Percentiles rank a stretch among this genome's conserved stretches.
Evolutionary conservation across 768 basidiomycete genomes (phyloP).

Genomic region (Megacollybia marginata): DNA sequence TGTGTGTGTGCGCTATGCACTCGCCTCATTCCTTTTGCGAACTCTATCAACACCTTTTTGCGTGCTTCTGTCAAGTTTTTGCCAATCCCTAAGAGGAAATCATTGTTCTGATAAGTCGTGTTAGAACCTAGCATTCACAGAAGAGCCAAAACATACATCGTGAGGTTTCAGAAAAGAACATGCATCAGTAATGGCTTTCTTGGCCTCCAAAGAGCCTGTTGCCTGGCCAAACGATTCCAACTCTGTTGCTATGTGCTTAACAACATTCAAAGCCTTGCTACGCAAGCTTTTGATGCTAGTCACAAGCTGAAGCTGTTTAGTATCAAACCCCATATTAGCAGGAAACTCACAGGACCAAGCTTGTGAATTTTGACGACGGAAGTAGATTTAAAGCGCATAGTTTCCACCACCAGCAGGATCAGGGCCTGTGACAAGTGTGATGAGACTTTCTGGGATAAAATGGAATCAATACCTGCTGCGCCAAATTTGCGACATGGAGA

Average conservation of each 20-base stretch:
- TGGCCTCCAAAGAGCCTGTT: constrained; percentile 44
- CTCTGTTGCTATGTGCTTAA: constrained; percentile 51
- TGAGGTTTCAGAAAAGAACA: constrained; percentile 41
- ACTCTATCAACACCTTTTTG: constrained; percentile 64
- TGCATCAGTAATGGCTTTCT: constrained; percentile 43
- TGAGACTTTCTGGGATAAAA: neutral
- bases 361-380: constrained; percentile 69
- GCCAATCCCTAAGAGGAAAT: constrained; percentile 51
- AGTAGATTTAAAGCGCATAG: constrained; percentile 63
- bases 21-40: constrained; percentile 62
- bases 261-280: constrained; percentile 36
- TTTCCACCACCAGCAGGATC: constrained; percentile 62
- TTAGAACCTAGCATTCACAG: too few species aligned
- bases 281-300: constrained; percentile 60
- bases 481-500: constrained; percentile 67
- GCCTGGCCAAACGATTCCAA: constrained; percentile 44
- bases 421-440: constrained; percentile 46
- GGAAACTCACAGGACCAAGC: constrained; percentile 46
- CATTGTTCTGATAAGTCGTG: constrained; percentile 11
- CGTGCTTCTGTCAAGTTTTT: constrained; percentile 66
- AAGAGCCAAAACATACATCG: constrained; percentile 23
- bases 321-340: neutral
- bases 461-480: constrained; percentile 55
- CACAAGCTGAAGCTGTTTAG: constrained; percentile 18
- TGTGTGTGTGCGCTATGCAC: constrained; percentile 32